These are phyloP conservation scores for Amesomyces nigricolor DNA, from an alignment of 2,329 filamentous ascomycete species.

Conservation along the genomic window DNA sequence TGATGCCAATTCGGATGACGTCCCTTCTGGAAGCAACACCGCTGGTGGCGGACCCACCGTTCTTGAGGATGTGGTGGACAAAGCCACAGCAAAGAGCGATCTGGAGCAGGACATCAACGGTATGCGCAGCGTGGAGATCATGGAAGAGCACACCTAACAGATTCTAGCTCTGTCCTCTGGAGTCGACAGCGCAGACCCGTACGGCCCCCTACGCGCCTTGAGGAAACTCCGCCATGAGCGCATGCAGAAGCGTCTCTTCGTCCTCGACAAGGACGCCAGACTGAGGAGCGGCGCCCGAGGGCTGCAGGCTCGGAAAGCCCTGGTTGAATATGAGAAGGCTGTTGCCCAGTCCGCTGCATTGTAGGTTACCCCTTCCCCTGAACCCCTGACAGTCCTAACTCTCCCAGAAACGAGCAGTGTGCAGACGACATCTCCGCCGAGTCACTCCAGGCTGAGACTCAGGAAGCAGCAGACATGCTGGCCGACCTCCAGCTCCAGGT, in stretches of 20 bases:
- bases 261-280: conserved; percentile 66
- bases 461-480: conserved; percentile 64
- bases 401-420: conserved; percentile 42
- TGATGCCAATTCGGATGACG: conserved; percentile 29
- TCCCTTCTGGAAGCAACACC: not conserved
- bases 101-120: conserved; percentile 56
- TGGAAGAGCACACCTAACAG: not conserved
- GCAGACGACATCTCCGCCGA: conserved; percentile 52
- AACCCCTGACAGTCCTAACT: not conserved
- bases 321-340: conserved; percentile 63
- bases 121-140: conserved; percentile 29
- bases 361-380: conserved; percentile 34
- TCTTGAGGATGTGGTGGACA: conserved; percentile 62
- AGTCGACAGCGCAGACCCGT: conserved; percentile 52
- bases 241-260: conserved; percentile 58
- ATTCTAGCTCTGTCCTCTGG: conserved; percentile 50
- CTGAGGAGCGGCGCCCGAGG: conserved; percentile 71
- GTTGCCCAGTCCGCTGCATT: conserved; percentile 51
- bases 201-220: conserved; percentile 54
- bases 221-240: conserved; percentile 58
- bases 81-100: conserved; percentile 50
- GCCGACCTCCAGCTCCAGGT: conserved; percentile 62
- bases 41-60: conserved; percentile 39
- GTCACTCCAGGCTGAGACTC: conserved; percentile 57
- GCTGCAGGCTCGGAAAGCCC: conserved; percentile 66